A percentile compares a stretch with the other conserved stretches of the same genome.
Conservation (phyloP, 2,329 filamentous ascomycete genomes). For the Sporothrix globosa region DNA sequence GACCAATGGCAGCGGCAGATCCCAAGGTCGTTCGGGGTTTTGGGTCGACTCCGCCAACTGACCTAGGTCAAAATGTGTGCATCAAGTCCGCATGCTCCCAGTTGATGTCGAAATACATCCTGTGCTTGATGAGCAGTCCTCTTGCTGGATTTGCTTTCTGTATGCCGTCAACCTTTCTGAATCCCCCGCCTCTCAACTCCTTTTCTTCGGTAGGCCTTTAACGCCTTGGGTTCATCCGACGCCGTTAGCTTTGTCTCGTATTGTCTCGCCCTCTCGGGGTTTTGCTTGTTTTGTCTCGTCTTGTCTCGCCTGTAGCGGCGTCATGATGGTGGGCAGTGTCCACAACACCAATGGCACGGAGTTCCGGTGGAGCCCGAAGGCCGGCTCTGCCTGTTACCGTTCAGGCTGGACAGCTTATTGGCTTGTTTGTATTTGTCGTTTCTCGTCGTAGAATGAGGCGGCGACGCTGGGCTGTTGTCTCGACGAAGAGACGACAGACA, state of each 20-base stretch:
- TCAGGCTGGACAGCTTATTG: background rate
- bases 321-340: conserved; percentile 9
- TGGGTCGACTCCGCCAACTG: background rate
- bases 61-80: conserved; percentile 12
- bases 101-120: background rate
- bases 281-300: conserved; percentile 19
- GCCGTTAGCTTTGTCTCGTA: background rate
- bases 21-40: background rate
- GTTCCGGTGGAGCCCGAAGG: background rate
- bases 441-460: background rate
- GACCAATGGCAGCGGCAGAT: conserved; percentile 12
- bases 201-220: background rate
- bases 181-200: too few species aligned
- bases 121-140: background rate
- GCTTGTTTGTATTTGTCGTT: background rate
- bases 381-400: background rate
- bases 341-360: background rate
- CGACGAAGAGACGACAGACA: conserved; percentile 2
- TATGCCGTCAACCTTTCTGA: background rate
- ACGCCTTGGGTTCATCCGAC: background rate
- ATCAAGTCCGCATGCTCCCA: background rate
- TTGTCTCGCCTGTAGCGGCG: conserved; percentile 14
- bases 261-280: conserved; percentile 1
- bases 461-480: background rate
- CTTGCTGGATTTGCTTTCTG: background rate